phyloP scores from a whole-genome alignment of 1,284 basidiomycete species.

The Gymnopus androsaceus region DNA sequence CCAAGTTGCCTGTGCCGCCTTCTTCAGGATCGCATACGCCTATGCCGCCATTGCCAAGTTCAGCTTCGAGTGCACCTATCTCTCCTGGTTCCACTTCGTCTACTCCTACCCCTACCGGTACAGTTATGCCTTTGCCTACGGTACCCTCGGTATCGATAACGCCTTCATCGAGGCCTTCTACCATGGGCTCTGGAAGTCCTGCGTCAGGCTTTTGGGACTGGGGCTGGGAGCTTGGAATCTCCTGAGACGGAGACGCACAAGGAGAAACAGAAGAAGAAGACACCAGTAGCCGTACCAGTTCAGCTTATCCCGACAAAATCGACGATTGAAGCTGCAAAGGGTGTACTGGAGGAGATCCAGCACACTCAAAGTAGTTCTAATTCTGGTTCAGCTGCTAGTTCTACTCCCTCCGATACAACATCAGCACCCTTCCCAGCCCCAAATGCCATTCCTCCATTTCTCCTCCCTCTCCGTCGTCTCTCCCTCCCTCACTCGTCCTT shows the following conservation, averaged over 20 bases:
- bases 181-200: not conserved
- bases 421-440: not conserved
- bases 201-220: not conserved
- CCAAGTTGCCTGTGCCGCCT: too few relatives aligned
- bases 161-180: conserved; percentile 9
- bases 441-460: not conserved
- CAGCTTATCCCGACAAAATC: conserved; percentile 3
- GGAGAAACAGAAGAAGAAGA: too few relatives aligned
- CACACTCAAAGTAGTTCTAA: not conserved
- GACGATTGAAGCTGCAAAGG: not conserved
- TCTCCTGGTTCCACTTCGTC: not conserved
- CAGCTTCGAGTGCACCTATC: not conserved
- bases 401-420: not conserved
- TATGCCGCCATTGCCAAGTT: too few relatives aligned
- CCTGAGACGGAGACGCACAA: not conserved
- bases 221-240: not conserved
- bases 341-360: not conserved
- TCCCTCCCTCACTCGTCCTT: conserved; percentile 3
- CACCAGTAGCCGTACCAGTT: too few relatives aligned
- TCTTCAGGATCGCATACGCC: too few relatives aligned
- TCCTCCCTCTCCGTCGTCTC: conserved; percentile 1
- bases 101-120: not conserved
- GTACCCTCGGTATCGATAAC: not conserved
- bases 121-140: not conserved
- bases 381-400: too few relatives aligned